Percentiles rank a stretch among this genome's conserved stretches.
Evolutionary conservation across 257 asterid genomes (phyloP).

Genomic region (Rauvolfia tetraphylla): DNA sequence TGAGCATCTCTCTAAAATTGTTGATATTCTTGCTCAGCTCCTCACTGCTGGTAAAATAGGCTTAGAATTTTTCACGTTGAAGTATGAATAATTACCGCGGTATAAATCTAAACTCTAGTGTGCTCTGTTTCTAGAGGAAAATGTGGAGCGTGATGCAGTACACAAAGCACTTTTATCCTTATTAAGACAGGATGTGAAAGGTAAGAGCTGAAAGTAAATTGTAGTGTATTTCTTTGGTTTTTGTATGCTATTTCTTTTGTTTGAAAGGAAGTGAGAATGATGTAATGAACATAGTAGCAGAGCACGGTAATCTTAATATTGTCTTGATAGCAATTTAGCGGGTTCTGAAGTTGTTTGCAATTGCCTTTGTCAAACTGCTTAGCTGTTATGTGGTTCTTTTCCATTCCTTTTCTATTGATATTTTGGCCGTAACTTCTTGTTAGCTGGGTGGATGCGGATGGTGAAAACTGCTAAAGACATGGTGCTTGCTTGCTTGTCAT

Average conservation of each 20-base stretch:
- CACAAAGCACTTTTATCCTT: conserved; percentile 88
- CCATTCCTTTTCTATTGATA: neutral
- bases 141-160: conserved; percentile 97
- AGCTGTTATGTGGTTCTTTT: neutral
- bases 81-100: neutral
- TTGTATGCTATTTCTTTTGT: neutral
- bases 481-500: conserved; percentile 2
- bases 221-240: neutral
- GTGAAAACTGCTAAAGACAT: neutral
- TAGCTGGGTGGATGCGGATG: neutral
- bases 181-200: conserved; percentile 88
- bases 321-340: neutral
- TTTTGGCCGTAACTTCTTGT: neutral
- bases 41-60: conserved; percentile 76
- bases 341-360: neutral
- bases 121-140: conserved; percentile 56
- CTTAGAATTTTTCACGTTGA: conserved; percentile 12
- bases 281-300: neutral
- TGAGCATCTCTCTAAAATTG: conserved; percentile 84
- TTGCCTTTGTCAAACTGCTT: neutral
- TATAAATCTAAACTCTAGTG: conserved; percentile 13
- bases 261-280: neutral
- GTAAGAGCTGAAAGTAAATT: conserved; percentile 28
- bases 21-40: conserved; percentile 93
- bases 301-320: neutral